Base-by-base conservation (phyloP, 495 filamentous ascomycete genomes). In the Oidiodendron maius region DNA sequence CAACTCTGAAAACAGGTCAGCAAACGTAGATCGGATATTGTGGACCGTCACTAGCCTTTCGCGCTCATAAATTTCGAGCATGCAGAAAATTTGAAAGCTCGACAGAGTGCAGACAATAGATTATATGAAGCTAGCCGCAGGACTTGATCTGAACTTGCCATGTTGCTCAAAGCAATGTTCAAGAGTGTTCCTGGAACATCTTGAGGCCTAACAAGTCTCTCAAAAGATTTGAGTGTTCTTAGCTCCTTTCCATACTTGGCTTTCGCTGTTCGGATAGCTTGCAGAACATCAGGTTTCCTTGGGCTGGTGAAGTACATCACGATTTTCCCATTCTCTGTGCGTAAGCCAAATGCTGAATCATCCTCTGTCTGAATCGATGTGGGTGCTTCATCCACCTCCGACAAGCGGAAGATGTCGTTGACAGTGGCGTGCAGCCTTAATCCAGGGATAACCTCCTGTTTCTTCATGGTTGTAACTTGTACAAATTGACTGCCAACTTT, bases 171-270 rank as follows among this genome's bases (percentile, higher is more conserved):
- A 9, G 80, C 78, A 13, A 84, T 71, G 52, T 84, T 84, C 17
- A 84, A 59, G 22, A 84, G 62, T 17, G 80, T 83, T 12, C 80
- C 81, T 3, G 81, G 81, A 3, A 84, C 81, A 62, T 84, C 81
- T 60, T 84, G 80, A 22, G 81, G 81, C 17, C 77, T 67, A 39
- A 83, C 78, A 15, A 81, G 67, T 28, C 81, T 66, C 49, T 84
- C 81, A 51, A 71, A 75, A 18, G 72, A 62, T 58, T 80, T 81
- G 28, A 69, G 61, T 9, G 74, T 66, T 48, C 73, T 68, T 15
- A 71, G 71, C 47, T 83, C 80, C 57, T 81, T 82, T 18, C 72
- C 71, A 45, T 78, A 70, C 48, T 81, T 82, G 6, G 69, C 64
- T 56, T 83, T 83, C 23, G 76, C 77, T 22, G 61, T 64, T 28